These are phyloP conservation scores for Crotalaria pallida DNA, from an alignment of 306 rosid genomes.

Conservation along the genomic window DNA sequence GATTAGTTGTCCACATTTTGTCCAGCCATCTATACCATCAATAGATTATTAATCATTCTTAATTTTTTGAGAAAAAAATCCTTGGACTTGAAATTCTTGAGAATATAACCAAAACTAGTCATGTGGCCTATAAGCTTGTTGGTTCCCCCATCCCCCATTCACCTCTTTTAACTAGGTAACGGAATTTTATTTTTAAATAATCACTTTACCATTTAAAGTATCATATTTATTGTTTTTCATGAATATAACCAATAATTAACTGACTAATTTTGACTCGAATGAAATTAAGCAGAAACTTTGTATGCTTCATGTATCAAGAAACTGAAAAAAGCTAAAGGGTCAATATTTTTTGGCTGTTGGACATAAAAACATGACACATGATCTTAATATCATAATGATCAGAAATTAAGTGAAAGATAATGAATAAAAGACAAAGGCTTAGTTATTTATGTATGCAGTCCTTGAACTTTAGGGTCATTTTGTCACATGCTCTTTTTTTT, in stretches of 20 bases:
- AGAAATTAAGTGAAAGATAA: background rate
- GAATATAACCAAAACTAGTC: background rate
- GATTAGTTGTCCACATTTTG: background rate
- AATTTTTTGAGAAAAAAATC: background rate
- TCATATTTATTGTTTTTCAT: background rate
- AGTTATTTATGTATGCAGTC: too few species aligned
- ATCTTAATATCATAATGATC: background rate
- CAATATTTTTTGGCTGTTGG: background rate
- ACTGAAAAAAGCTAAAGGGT: background rate
- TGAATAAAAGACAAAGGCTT: background rate
- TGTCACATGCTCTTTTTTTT: too few species aligned
- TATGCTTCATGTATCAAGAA: background rate
- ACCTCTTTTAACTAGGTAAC: background rate
- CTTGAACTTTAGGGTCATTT: too few species aligned
- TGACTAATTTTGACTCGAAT: constrained; percentile 2
- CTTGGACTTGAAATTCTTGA: constrained; percentile 8
- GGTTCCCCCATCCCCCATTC: background rate
- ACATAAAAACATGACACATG: background rate
- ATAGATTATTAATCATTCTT: background rate
- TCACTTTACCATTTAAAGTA: constrained; percentile 1
- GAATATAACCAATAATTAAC: background rate
- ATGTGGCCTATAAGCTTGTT: background rate
- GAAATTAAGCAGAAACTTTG: background rate
- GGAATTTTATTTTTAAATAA: background rate
- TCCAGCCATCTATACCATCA: constrained; percentile 41